Conservation (phyloP, 371 early-diverging fungal species). For the Apophysomyces sp. region DNA sequence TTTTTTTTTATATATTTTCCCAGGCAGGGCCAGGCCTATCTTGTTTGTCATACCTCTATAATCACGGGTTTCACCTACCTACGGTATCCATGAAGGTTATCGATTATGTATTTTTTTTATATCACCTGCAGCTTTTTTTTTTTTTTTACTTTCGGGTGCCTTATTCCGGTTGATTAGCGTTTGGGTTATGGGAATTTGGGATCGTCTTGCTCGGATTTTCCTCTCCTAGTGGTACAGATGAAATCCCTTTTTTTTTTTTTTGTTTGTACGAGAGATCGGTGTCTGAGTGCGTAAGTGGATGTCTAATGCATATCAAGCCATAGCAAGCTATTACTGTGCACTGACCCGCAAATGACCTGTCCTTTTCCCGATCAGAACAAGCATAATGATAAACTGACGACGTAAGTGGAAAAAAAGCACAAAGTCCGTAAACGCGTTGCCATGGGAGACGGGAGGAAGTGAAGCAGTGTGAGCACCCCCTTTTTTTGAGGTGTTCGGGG, state of each 20-base stretch:
- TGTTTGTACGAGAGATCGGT: background rate
- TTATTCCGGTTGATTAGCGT: background rate
- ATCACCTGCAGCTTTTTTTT: background rate
- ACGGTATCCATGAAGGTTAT: background rate
- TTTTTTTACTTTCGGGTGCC: background rate
- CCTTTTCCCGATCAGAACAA: background rate
- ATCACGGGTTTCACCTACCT: background rate
- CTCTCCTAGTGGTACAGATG: background rate
- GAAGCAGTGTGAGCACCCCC: background rate
- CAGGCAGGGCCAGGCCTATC: conserved; percentile 1
- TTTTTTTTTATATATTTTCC: background rate
- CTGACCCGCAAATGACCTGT: conserved; percentile 1
- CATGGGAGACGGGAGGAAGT: too few species aligned
- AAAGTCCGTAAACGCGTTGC: background rate
- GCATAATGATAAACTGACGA: background rate
- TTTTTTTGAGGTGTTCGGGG: background rate
- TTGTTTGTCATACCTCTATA: background rate
- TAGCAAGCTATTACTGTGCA: background rate
- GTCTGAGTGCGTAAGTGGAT: background rate
- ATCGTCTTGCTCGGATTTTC: background rate
- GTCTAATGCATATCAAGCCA: background rate
- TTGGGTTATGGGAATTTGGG: background rate
- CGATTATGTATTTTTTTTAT: background rate
- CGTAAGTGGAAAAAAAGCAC: background rate
- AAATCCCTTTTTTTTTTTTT: background rate